phyloP scores from a whole-genome alignment of 805 yeast species.

The Kregervanrija pseudodelftensis region DNA sequence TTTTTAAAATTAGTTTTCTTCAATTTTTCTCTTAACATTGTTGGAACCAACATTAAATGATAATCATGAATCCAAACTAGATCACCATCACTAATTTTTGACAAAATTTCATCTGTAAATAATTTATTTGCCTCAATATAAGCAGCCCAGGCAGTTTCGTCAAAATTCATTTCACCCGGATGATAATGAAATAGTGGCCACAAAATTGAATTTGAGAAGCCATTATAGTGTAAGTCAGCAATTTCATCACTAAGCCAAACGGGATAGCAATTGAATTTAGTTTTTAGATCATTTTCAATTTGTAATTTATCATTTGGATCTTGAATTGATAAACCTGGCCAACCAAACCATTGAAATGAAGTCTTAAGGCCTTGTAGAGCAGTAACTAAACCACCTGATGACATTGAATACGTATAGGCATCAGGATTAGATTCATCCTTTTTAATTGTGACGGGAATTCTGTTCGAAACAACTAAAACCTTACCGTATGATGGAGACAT shows the following conservation, averaged over 20 bases:
- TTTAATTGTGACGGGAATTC: conserved; percentile 89
- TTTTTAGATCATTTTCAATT: conserved; percentile 64
- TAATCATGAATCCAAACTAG: conserved; percentile 97
- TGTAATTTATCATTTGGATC: conserved; percentile 53
- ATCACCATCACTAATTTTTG: conserved; percentile 71
- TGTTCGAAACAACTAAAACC: conserved; percentile 86
- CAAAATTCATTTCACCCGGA: conserved; percentile 98
- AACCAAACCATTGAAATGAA: conserved; percentile 95
- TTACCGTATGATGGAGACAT: conserved; percentile 36
- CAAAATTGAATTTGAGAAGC: conserved; percentile 86
- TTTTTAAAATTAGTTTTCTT: conserved; percentile 37
- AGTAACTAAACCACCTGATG: conserved; percentile 95
- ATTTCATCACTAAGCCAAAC: conserved; percentile 80
- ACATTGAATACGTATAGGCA: conserved; percentile 77
- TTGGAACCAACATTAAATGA: conserved; percentile 92
- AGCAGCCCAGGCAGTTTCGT: conserved; percentile 97
- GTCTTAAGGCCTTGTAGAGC: conserved; percentile 89
- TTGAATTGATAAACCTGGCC: conserved; percentile 93
- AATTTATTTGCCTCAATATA: conserved; percentile 85
- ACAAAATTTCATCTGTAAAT: conserved; percentile 70
- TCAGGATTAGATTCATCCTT: conserved; percentile 44
- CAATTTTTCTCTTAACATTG: conserved; percentile 66
- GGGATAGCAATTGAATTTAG: conserved; percentile 84
- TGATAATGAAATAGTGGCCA: conserved; percentile 99
- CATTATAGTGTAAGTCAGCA: conserved; percentile 95